A percentile compares a stretch with the other conserved stretches of the same genome.
These are phyloP conservation scores for Dioscorea zingiberensis DNA, from an alignment of 106 monocot species.

Conservation along the genomic window DNA sequence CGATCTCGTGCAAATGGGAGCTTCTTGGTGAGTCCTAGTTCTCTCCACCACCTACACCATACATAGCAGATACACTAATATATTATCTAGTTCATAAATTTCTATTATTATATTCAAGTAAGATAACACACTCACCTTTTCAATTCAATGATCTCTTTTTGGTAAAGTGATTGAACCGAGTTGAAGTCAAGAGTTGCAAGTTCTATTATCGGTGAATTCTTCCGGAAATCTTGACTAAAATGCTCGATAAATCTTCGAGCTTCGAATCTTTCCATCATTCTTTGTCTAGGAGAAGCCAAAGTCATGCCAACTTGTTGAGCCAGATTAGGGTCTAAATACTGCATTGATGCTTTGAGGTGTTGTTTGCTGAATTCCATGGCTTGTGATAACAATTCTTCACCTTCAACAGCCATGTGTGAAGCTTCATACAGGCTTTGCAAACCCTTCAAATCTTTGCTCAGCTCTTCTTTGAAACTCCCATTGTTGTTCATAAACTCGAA, in stretches of 20 bases:
- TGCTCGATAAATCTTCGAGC: background rate
- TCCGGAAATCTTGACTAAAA: background rate
- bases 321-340: background rate
- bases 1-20: slow-evolving; percentile 22
- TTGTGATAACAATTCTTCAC: slow-evolving; percentile 18
- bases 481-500: slow-evolving; percentile 11
- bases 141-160: slow-evolving; percentile 3
- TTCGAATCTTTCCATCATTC: slow-evolving; percentile 6
- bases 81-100: no score
- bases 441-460: slow-evolving; percentile 2
- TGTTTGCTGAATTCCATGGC: slow-evolving; percentile 15
- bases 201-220: slow-evolving; percentile 4
- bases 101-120: no score
- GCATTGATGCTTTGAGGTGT: background rate
- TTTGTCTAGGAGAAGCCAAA: slow-evolving; percentile 4
- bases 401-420: background rate
- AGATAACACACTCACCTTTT: background rate
- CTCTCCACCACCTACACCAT: slow-evolving; percentile 25
- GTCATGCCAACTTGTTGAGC: background rate
- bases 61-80: no score
- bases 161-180: slow-evolving; percentile 5
- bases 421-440: slow-evolving; percentile 19
- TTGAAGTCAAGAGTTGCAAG: slow-evolving; percentile 8
- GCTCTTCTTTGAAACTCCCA: slow-evolving; percentile 5
- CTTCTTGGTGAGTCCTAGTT: slow-evolving; percentile 6